Conservation (phyloP, 371 early-diverging fungal genomes). For the Rhizopus arrhizus region DNA sequence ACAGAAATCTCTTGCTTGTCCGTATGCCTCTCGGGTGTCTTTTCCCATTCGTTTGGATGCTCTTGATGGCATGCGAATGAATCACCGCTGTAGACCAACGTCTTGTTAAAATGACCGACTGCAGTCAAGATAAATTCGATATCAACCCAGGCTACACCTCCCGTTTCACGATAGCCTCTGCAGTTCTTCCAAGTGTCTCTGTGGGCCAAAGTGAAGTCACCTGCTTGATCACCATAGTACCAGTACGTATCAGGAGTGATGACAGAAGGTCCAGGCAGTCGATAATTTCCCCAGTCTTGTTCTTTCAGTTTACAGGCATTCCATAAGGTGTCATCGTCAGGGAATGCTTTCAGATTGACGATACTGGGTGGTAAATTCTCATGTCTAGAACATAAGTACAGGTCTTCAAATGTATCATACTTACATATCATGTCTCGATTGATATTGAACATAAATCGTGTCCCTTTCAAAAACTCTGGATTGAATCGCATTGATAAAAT, state of each 20-base stretch:
- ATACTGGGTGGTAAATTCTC: constrained; percentile 46
- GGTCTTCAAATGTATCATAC: not conserved
- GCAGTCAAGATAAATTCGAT: constrained; percentile 51
- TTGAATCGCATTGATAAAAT: constrained; percentile 51
- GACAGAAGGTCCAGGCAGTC: constrained; percentile 22
- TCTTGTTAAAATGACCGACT: constrained; percentile 37
- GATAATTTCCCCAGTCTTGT: constrained; percentile 44
- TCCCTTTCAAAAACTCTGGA: constrained; percentile 41
- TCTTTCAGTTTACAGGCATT: constrained; percentile 36
- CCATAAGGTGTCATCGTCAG: constrained; percentile 42
- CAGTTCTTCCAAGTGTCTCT: constrained; percentile 47
- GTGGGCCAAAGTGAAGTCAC: constrained; percentile 52
- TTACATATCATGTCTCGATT: constrained; percentile 48
- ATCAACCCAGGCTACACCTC: constrained; percentile 53
- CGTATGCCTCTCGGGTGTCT: constrained; percentile 32
- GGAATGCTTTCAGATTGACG: constrained; percentile 38
- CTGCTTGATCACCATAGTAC: constrained; percentile 42
- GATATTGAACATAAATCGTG: constrained; percentile 44
- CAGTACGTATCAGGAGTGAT: constrained; percentile 36
- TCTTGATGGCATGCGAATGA: constrained; percentile 49
- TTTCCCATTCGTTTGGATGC: constrained; percentile 47
- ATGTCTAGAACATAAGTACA: constrained; percentile 23
- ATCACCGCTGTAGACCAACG: constrained; percentile 36
- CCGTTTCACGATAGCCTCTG: constrained; percentile 47
- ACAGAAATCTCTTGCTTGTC: constrained; percentile 16